These are phyloP conservation scores for Papiliotrema nemorosa DNA, from an alignment of 1,284 basidiomycete genomes.

Conservation along the genomic window DNA sequence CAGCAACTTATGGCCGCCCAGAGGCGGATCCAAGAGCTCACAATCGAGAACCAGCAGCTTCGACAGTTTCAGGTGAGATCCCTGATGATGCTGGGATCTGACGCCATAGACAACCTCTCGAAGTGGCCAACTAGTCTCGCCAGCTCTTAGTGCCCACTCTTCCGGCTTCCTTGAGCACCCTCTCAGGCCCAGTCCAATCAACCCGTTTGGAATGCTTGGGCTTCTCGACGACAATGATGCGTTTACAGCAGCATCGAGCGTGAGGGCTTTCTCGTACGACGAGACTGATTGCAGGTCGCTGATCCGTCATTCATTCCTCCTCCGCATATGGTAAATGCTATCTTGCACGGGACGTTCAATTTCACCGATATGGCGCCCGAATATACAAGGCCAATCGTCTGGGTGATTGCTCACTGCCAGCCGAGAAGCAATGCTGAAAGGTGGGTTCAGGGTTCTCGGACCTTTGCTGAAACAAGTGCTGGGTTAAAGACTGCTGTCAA, in stretches of 20 bases:
- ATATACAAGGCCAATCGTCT: slow-evolving; percentile 31
- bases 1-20: slow-evolving; percentile 21
- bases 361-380: slow-evolving; percentile 20
- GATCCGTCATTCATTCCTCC: not conserved
- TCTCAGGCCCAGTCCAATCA: too few relatives aligned
- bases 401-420: slow-evolving; percentile 38
- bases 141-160: not conserved
- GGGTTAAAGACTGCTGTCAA: slow-evolving; percentile 8
- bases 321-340: slow-evolving; percentile 2
- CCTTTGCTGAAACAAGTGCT: slow-evolving; percentile 1
- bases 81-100: not conserved
- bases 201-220: too few relatives aligned
- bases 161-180: not conserved
- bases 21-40: slow-evolving; percentile 23
- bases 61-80: slow-evolving; percentile 14
- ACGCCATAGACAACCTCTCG: not conserved
- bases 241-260: too few relatives aligned
- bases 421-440: slow-evolving; percentile 29
- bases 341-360: slow-evolving; percentile 26
- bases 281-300: too few relatives aligned
- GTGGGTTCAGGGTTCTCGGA: slow-evolving; percentile 12
- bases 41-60: slow-evolving; percentile 28
- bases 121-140: not conserved
- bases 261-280: too few relatives aligned
- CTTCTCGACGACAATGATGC: too few relatives aligned